phyloP scores from a whole-genome alignment of 2,329 filamentous ascomycete genomes.

The Aspergillus uvarum region DNA sequence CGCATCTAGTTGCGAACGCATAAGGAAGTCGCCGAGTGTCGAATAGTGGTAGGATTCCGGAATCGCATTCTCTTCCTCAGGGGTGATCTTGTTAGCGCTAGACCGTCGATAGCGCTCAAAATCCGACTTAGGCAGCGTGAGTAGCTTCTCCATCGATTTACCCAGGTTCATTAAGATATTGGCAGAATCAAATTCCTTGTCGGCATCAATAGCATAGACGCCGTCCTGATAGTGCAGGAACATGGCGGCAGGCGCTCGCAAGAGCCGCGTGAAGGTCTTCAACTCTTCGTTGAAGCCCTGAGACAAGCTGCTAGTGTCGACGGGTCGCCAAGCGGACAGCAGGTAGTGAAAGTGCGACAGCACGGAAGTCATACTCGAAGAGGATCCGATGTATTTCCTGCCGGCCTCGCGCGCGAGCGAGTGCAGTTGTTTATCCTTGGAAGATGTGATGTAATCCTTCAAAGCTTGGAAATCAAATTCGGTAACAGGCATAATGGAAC shows the following conservation, averaged over 20 bases:
- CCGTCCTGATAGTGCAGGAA: slow-evolving; percentile 83
- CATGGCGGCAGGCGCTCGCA: slow-evolving; percentile 71
- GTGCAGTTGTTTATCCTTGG: slow-evolving; percentile 73
- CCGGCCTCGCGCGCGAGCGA: slow-evolving; percentile 63
- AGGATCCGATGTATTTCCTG: slow-evolving; percentile 89
- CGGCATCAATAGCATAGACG: slow-evolving; percentile 89
- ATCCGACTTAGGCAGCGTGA: slow-evolving; percentile 77
- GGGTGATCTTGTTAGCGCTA: slow-evolving; percentile 64
- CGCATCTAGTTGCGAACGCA: slow-evolving; percentile 93
- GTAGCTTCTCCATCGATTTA: slow-evolving; percentile 92
- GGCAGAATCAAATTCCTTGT: slow-evolving; percentile 83
- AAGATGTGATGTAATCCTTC: slow-evolving; percentile 87
- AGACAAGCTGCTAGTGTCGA: slow-evolving; percentile 68
- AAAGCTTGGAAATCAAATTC: slow-evolving; percentile 92
- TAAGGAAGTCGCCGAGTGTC: slow-evolving; percentile 79
- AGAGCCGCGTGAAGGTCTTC: slow-evolving; percentile 69
- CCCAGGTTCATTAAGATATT: slow-evolving; percentile 90
- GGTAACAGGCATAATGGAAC: slow-evolving; percentile 85
- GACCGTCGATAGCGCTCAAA: slow-evolving; percentile 80
- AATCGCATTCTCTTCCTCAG: slow-evolving; percentile 67
- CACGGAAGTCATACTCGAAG: slow-evolving; percentile 90
- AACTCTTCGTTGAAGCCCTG: slow-evolving; percentile 62
- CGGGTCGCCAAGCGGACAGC: slow-evolving; percentile 75
- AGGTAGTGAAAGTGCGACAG: slow-evolving; percentile 91
- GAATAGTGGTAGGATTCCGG: slow-evolving; percentile 86